phyloP scores from a whole-genome alignment of 352 stramenopile species.

The Phytophthora cryptogea region DNA sequence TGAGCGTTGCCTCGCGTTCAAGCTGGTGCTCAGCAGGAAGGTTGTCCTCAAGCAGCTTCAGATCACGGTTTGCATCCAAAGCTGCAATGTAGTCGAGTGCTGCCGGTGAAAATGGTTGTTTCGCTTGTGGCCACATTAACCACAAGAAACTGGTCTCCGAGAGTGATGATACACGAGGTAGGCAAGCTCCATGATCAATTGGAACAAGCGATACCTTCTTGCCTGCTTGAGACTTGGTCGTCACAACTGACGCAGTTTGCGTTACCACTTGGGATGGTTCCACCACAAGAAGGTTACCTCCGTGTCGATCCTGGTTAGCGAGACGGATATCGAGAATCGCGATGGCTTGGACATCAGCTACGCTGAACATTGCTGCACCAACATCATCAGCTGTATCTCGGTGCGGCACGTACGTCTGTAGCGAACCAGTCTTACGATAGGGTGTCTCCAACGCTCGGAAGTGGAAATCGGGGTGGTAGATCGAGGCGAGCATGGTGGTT shows the following conservation, averaged over 20 bases:
- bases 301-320: slow-evolving; percentile 80
- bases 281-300: slow-evolving; percentile 73
- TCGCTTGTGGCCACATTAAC: slow-evolving; percentile 71
- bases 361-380: slow-evolving; percentile 43
- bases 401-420: slow-evolving; percentile 70
- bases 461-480: slow-evolving; percentile 48
- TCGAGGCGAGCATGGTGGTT: slow-evolving; percentile 41
- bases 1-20: slow-evolving; percentile 49
- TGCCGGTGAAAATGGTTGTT: slow-evolving; percentile 40
- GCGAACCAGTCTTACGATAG: slow-evolving; percentile 46
- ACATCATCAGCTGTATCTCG: slow-evolving; percentile 69
- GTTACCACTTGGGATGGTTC: slow-evolving; percentile 17
- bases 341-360: slow-evolving; percentile 66
- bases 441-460: slow-evolving; percentile 9
- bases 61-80: slow-evolving; percentile 42
- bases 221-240: slow-evolving; percentile 13
- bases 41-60: slow-evolving; percentile 34
- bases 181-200: slow-evolving; percentile 79
- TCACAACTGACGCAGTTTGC: slow-evolving; percentile 22
- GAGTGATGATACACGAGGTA: slow-evolving; percentile 51
- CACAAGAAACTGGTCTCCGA: slow-evolving; percentile 73
- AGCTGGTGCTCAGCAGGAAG: slow-evolving; percentile 30
- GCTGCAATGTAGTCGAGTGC: slow-evolving; percentile 43
- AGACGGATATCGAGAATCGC: slow-evolving; percentile 82
- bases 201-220: slow-evolving; percentile 52